Evolutionary conservation across 73 alveolate species (phyloP), one percentile per base, ranked within the genome.

Genomic region (Paramecium sonneborni): DNA sequence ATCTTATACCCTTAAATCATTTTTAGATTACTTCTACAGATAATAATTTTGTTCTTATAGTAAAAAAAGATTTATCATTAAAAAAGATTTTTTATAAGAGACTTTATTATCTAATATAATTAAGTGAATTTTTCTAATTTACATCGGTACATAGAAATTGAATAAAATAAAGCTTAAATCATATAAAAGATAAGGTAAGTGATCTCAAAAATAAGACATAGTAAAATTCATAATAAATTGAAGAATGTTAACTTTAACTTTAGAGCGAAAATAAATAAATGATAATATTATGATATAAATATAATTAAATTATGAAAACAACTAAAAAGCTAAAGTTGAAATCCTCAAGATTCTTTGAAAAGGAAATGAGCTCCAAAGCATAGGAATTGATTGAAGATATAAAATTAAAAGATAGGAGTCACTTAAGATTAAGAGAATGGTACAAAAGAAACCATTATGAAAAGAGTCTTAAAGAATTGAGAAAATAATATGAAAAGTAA

Each of bases 401-500:
- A 18, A 79, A 79, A 79, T 43, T 79, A 43, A 79, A 79, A 23
- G 90, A 79, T 12, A 32, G 90, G n/a, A 43, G 39, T 21, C 74
- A 79, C 55, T 44, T 79, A 41, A 44, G 55, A 79, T 79, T 79
- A 24, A 43, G 11, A 20, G 90, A 44, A 79, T 79, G 90, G 90
- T 30, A 79, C 41, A 79, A 79, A 34, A 38, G 90, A 79, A 46
- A 79, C 24, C 90, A 79, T 21, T 79, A 41, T 34, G 48, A 79
- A 21, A 79, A 79, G 55, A 11, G 37, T 34, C 39, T 79, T 9
- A 79, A 79, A 44, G 74, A 46, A 8, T 43, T 79, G 32, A 41
- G 85, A 41, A 12, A 21, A 88, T 32, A 30, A 85, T 76, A 62
- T 57, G 34, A 67, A 88, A 62, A 88, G 94, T 88, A 69, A 12